A percentile compares a stretch with the other conserved stretches of the same genome.
Evolutionary conservation across 1,284 basidiomycete genomes (phyloP).

Genomic region (Stygiomarasmius scandens): DNA sequence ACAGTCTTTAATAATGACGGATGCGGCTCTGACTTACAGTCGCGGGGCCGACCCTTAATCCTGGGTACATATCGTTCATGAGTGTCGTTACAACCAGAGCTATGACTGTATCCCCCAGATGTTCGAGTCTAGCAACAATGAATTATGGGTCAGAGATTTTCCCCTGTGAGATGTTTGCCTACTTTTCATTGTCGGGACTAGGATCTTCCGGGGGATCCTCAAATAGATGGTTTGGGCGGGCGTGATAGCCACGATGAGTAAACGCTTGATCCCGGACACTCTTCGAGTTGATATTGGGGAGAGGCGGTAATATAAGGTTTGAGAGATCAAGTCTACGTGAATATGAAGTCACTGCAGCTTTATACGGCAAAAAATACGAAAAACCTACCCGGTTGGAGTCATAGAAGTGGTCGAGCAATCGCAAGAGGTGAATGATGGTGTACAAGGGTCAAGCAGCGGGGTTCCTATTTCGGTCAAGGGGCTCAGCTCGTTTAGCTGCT

Average conservation of each 20-base stretch:
- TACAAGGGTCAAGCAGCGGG: background rate
- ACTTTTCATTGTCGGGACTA: constrained; percentile 81
- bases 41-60: constrained; percentile 72
- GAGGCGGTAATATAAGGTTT: constrained; percentile 41
- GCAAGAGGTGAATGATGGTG: background rate
- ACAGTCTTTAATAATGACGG: background rate
- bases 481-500: too few species aligned
- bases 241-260: constrained; percentile 72
- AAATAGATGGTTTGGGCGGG: constrained; percentile 69
- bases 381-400: background rate
- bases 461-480: background rate
- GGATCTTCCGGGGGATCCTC: constrained; percentile 70
- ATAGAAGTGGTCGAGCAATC: background rate
- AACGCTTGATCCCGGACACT: constrained; percentile 57
- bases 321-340: too few species aligned
- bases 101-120: constrained; percentile 73
- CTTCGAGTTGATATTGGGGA: constrained; percentile 50
- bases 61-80: constrained; percentile 62
- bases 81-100: constrained; percentile 65
- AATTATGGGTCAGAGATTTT: constrained; percentile 1
- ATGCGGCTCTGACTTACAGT: constrained; percentile 51
- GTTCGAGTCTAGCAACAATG: constrained; percentile 62
- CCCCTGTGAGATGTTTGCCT: constrained; percentile 20
- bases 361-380: too few species aligned
- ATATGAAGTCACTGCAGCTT: too few species aligned